phyloP scores from a whole-genome alignment of 202 grass and related monocot species.

The Miscanthus sacchariflorus region DNA sequence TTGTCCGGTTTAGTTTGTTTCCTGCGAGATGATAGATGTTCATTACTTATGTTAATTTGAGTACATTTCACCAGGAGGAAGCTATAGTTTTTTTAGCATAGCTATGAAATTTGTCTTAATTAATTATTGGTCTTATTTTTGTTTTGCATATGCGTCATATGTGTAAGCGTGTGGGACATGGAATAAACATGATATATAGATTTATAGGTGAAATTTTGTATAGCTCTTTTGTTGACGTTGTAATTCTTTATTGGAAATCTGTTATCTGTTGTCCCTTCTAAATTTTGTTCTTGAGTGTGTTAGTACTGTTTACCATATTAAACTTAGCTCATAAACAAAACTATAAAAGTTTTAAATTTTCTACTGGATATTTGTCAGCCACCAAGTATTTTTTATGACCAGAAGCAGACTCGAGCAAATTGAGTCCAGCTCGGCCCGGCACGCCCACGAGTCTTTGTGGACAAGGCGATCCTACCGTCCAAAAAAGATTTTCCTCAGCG shows the following conservation, averaged over 20 bases:
- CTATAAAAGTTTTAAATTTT: background rate
- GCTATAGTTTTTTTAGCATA: background rate
- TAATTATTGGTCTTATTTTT: background rate
- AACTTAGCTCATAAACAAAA: background rate
- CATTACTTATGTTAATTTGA: constrained; percentile 17
- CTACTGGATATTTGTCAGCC: background rate
- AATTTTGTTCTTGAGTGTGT: background rate
- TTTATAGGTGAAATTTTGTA: background rate
- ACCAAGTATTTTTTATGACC: background rate
- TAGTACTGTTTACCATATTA: background rate
- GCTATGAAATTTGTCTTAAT: background rate
- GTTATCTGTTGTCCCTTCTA: background rate
- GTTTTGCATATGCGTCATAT: background rate
- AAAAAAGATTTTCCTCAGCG: too few relatives aligned
- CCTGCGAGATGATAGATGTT: constrained; percentile 28
- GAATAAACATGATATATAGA: constrained; percentile 6
- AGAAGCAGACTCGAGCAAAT: too few relatives aligned
- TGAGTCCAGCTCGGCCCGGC: too few relatives aligned
- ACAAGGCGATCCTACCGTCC: too few relatives aligned
- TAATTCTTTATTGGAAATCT: background rate
- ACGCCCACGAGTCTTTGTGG: too few relatives aligned
- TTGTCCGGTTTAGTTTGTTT: constrained; percentile 32
- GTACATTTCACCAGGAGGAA: background rate
- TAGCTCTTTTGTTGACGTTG: background rate
- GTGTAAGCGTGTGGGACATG: background rate